These are phyloP conservation scores for Puccinia novopanici DNA, from an alignment of 1,284 basidiomycete genomes.

Conservation along the genomic window DNA sequence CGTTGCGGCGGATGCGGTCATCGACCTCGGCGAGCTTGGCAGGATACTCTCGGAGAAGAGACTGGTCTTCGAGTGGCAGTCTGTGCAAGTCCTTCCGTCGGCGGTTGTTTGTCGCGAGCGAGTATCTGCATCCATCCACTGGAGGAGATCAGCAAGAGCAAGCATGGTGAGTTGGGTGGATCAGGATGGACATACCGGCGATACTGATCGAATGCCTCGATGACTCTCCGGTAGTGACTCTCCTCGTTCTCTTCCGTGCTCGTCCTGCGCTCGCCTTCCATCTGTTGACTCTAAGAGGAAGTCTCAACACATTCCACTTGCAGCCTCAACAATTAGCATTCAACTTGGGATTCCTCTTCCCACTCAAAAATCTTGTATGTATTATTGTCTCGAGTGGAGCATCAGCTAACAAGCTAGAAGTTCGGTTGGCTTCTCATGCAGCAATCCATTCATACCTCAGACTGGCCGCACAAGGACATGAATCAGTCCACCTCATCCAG, in stretches of 20 bases:
- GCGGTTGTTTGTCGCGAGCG: constrained; percentile 34
- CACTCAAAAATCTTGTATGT: too few relatives aligned
- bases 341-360: too few relatives aligned
- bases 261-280: background rate
- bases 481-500: too few relatives aligned
- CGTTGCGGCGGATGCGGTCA: constrained; percentile 42
- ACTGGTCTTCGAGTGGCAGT: constrained; percentile 29
- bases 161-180: background rate
- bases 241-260: constrained; percentile 1
- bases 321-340: background rate
- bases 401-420: too few relatives aligned
- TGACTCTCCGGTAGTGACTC: constrained; percentile 37
- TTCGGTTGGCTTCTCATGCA: too few relatives aligned
- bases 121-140: constrained; percentile 35
- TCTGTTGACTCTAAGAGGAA: too few relatives aligned
- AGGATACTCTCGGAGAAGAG: constrained; percentile 19
- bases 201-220: constrained; percentile 45
- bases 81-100: constrained; percentile 39
- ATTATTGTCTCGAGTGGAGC: too few relatives aligned
- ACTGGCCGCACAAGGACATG: too few relatives aligned
- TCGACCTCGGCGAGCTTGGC: constrained; percentile 40
- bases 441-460: too few relatives aligned
- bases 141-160: background rate
- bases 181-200: constrained; percentile 24
- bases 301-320: too few relatives aligned